These are phyloP conservation scores for Yamadazyma songkhlaensis DNA, from an alignment of 1,139 yeast genomes.

Conservation along the genomic window DNA sequence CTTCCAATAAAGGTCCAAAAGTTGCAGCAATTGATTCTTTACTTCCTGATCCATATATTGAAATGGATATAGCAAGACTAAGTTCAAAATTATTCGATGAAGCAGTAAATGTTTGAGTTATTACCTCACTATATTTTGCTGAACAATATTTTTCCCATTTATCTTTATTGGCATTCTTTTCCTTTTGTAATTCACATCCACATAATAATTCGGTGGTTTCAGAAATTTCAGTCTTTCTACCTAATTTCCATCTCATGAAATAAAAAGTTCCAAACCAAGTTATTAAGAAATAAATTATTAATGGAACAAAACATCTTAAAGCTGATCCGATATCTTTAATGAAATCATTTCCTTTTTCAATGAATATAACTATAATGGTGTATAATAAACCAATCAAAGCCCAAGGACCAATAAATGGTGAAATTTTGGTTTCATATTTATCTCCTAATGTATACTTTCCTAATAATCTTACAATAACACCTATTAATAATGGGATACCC, in stretches of 20 bases:
- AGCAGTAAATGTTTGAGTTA: slow-evolving; percentile 57
- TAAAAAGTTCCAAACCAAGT: slow-evolving; percentile 48
- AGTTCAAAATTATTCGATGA: slow-evolving; percentile 55
- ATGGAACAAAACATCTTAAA: slow-evolving; percentile 50
- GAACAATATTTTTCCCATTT: slow-evolving; percentile 26
- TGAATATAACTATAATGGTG: slow-evolving; percentile 52
- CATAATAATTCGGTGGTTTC: slow-evolving; percentile 20
- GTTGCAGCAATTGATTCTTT: slow-evolving; percentile 59
- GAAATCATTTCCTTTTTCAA: slow-evolving; percentile 51
- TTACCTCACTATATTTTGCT: slow-evolving; percentile 39
- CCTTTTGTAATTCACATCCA: slow-evolving; percentile 33
- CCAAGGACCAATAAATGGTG: slow-evolving; percentile 47
- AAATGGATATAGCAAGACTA: slow-evolving; percentile 53
- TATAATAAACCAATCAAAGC: slow-evolving; percentile 52
- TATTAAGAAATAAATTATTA: slow-evolving; percentile 46
- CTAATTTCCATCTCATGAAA: slow-evolving; percentile 28
- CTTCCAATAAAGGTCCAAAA: slow-evolving; percentile 57
- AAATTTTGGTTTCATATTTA: slow-evolving; percentile 27
- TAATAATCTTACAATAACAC: slow-evolving; percentile 38
- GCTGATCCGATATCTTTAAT: slow-evolving; percentile 50
- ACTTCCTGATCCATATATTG: slow-evolving; percentile 52
- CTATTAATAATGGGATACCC: slow-evolving; percentile 53
- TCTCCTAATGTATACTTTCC: slow-evolving; percentile 24
- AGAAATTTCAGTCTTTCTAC: slow-evolving; percentile 1
- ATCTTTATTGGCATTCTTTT: slow-evolving; percentile 10